Conservation (phyloP, 257 asterid genomes). For the Anisodus acutangulus region DNA sequence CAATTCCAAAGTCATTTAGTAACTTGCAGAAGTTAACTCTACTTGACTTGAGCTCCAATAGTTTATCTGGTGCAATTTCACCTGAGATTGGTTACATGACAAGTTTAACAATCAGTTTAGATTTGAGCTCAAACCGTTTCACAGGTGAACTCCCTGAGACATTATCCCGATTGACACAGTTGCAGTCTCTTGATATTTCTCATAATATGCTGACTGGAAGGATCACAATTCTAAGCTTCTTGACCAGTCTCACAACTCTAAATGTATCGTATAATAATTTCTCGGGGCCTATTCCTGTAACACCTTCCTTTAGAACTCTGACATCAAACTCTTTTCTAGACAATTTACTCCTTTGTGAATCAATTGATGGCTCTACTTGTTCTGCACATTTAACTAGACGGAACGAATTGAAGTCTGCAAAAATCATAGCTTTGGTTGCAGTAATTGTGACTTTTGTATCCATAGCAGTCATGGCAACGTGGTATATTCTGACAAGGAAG, state of each 20-base stretch:
- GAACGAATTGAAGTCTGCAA: conserved; percentile 50
- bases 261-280: conserved; percentile 76
- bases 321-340: conserved; percentile 60
- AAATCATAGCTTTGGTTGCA: conserved; percentile 55
- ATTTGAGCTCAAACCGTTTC: conserved; percentile 67
- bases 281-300: conserved; percentile 83
- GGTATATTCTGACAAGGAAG: conserved; percentile 55
- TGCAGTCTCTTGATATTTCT: conserved; percentile 82
- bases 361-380: conserved; percentile 71
- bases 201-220: conserved; percentile 57
- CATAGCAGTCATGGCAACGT: conserved; percentile 50
- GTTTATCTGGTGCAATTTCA: conserved; percentile 70
- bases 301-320: conserved; percentile 72
- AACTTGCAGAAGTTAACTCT: conserved; percentile 71
- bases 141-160: conserved; percentile 71
- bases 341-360: conserved; percentile 69
- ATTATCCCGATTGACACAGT: conserved; percentile 64
- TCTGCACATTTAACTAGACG: conserved; percentile 46
- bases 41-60: conserved; percentile 81
- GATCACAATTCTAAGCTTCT: conserved; percentile 58
- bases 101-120: conserved; percentile 73
- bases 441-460: conserved; percentile 51
- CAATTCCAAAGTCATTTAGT: conserved; percentile 60
- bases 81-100: conserved; percentile 64
- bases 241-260: conserved; percentile 65